These are phyloP conservation scores for Fusarium nodosum DNA, from an alignment of 2,329 filamentous ascomycete genomes.

Conservation along the genomic window DNA sequence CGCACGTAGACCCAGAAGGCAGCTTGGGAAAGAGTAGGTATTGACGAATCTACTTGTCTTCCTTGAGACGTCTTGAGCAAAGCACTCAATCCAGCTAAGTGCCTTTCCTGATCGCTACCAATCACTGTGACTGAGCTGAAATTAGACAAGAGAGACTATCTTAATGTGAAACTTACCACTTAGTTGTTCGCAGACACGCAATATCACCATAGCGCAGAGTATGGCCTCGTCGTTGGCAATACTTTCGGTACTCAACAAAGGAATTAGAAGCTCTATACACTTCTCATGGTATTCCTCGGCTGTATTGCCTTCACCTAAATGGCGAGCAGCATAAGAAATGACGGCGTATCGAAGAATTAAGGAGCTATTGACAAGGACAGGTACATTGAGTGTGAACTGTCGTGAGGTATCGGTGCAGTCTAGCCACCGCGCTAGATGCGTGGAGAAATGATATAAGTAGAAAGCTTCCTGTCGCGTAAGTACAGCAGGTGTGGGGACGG, in stretches of 20 bases:
- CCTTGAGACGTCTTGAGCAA: constrained; percentile 38
- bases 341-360: constrained; percentile 9
- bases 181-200: constrained; percentile 17
- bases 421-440: constrained; percentile 33
- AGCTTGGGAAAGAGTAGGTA: constrained; percentile 34
- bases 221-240: constrained; percentile 12
- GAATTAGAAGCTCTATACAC: constrained; percentile 19
- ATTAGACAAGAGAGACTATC: background rate
- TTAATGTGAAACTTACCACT: background rate
- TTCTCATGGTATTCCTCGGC: constrained; percentile 12
- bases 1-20: constrained; percentile 41
- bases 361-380: constrained; percentile 17
- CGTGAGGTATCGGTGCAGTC: constrained; percentile 41
- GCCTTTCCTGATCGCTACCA: constrained; percentile 36
- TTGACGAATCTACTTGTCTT: constrained; percentile 28
- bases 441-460: constrained; percentile 30
- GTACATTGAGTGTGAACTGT: constrained; percentile 32
- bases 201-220: constrained; percentile 21
- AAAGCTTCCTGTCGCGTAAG: constrained; percentile 23
- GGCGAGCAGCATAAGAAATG: constrained; percentile 15
- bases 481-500: background rate
- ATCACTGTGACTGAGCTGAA: constrained; percentile 1
- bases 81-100: constrained; percentile 33
- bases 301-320: constrained; percentile 1
- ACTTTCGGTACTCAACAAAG: constrained; percentile 8